Percentiles rank a stretch among this genome's conserved stretches.
Evolutionary conservation across 2,329 filamentous ascomycete genomes (phyloP).

Genomic region (Knufia petricola): DNA sequence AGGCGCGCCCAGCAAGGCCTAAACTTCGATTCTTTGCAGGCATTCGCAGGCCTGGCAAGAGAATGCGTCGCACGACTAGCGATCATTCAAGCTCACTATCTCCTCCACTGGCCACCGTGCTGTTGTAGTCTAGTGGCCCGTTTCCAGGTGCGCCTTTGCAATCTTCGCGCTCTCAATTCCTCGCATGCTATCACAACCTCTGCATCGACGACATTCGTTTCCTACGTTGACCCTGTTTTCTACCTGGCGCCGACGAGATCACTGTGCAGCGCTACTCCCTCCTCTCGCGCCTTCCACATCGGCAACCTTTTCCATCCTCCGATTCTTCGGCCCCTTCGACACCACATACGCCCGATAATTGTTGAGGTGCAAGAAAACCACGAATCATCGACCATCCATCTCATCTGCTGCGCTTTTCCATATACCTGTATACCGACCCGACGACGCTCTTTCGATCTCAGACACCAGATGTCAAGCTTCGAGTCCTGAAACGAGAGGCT

Average conservation of each 20-base stretch:
- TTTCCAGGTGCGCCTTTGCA: conserved; percentile 8
- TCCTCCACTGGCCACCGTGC: conserved; percentile 1
- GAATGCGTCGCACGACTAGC: neutral
- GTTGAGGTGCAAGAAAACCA: conserved; percentile 1
- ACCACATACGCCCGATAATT: neutral
- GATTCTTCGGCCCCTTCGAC: neutral
- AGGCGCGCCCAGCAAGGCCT: conserved; percentile 1
- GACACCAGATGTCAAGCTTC: conserved; percentile 4
- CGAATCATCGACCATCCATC: neutral
- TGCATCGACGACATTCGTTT: conserved; percentile 11
- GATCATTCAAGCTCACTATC: conserved; percentile 9
- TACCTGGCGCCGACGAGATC: neutral
- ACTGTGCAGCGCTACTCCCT: neutral
- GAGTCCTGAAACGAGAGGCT: conserved; percentile 1
- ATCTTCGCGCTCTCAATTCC: neutral
- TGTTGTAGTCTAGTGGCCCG: conserved; percentile 2
- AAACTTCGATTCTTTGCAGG: conserved; percentile 4
- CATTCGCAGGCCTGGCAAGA: neutral
- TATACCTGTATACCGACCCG: neutral
- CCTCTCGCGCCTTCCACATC: neutral
- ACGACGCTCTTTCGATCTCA: conserved; percentile 7
- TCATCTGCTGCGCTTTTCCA: neutral
- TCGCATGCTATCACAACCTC: conserved; percentile 4
- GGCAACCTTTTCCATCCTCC: neutral
- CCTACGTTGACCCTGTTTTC: neutral